Base-by-base conservation (phyloP, 2,329 filamentous ascomycete species). In the Sphaceloma murrayae region DNA sequence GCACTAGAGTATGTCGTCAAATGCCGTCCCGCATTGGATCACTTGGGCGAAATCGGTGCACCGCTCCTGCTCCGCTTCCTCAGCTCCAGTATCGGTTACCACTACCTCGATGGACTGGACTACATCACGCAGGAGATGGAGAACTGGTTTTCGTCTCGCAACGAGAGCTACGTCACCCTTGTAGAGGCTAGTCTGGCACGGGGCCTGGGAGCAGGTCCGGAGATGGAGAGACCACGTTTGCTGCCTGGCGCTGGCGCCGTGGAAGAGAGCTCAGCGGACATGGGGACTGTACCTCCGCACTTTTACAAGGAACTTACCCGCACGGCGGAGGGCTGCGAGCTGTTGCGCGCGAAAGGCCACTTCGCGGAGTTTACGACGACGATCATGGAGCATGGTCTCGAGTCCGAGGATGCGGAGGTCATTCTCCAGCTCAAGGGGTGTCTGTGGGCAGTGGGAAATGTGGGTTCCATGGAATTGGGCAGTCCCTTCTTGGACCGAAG, bases 111-210 rank as follows among this genome's bases (percentile, higher is more conserved):
- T 58, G 91, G 88, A 0, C 70, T 98, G 32, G 93, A 98, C 66
- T 98, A 98, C 60, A 98, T 98, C 62, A 95, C 88, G 49, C 91
- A 94, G 59, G 93, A 98, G 62, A 98, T 98, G 91, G 91, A 98
- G 54, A 93, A 98, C 64, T 98, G 91, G 91, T 98, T 96, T 58
- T 72, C 98, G 13, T 91, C 91, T 10, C 80, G 91, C 33, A 98
- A 98, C 58, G 89, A 98, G 60, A 82, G 80, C n/a, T 98, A 98
- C 53, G 91, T 98, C 40, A 76, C 79, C 27, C 75, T 96, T 30
- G 89, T 98, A 30, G 91, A 98, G 62, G 91, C 93, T n/a, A 94
- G 88, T 45, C 72, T 98, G 42, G 86, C 88, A 22, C 80, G 86
- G 48, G 82, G 88, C 1, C 88, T 94, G 52, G 71, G 78, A n/a